These are phyloP conservation scores for Russula virescens DNA, from an alignment of 768 basidiomycete genomes.

Conservation along the genomic window DNA sequence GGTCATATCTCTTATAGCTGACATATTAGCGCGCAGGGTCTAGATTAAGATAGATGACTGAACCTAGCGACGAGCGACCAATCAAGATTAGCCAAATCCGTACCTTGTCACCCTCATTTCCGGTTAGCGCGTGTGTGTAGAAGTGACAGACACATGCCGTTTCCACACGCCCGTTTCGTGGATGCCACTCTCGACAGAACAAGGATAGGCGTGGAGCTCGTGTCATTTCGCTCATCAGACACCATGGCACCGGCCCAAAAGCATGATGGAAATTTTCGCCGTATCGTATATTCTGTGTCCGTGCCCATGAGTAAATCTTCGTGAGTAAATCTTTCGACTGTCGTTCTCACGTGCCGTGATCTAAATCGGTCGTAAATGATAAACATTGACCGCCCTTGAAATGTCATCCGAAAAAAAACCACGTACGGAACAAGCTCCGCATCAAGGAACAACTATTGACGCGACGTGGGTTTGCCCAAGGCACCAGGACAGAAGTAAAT, in stretches of 20 bases:
- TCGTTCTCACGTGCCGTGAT: too few relatives aligned
- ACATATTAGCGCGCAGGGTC: neutral
- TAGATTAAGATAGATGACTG: neutral
- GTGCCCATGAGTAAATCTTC: too few relatives aligned
- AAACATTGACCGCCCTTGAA: too few relatives aligned
- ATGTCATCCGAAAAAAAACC: too few relatives aligned
- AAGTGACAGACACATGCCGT: neutral
- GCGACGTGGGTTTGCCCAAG: neutral
- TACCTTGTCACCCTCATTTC: constrained; percentile 5
- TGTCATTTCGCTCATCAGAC: neutral
- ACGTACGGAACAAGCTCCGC: too few relatives aligned
- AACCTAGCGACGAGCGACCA: constrained; percentile 3
- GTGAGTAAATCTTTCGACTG: too few relatives aligned
- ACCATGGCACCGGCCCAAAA: neutral
- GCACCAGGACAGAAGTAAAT: neutral
- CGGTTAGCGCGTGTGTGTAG: neutral
- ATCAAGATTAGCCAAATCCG: neutral
- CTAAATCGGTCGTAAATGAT: too few relatives aligned
- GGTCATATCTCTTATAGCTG: constrained; percentile 10
- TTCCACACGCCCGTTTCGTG: neutral
- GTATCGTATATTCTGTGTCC: too few relatives aligned
- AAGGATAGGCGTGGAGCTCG: too few relatives aligned
- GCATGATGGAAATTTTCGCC: too few relatives aligned
- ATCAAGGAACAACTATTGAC: too few relatives aligned
- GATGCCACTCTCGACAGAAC: neutral